These are phyloP conservation scores for Auriculariales sp. DNA, from an alignment of 768 basidiomycete genomes.

Conservation along the genomic window DNA sequence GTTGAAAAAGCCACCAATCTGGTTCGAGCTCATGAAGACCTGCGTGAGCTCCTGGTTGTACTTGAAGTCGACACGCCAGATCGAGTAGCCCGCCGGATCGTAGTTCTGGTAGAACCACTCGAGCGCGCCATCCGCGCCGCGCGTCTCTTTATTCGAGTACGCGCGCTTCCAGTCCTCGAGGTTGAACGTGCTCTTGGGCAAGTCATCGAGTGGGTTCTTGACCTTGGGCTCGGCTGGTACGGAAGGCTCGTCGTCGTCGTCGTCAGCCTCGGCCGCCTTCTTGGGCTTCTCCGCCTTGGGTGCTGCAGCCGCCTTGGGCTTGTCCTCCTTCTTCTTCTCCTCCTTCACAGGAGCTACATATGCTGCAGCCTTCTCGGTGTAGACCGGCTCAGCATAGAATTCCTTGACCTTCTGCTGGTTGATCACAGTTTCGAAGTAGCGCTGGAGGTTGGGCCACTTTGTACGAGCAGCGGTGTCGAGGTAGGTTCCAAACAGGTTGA, in stretches of 20 bases:
- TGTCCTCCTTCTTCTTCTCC: constrained; percentile 30
- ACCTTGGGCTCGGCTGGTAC: constrained; percentile 75
- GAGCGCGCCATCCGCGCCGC: constrained; percentile 61
- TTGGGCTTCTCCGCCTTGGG: constrained; percentile 43
- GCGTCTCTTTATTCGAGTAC: constrained; percentile 97
- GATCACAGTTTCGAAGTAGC: constrained; percentile 74
- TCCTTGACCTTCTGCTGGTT: constrained; percentile 69
- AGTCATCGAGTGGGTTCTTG: constrained; percentile 87
- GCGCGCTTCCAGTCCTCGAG: constrained; percentile 95
- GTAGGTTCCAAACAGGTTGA: constrained; percentile 32
- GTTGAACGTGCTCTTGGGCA: constrained; percentile 80
- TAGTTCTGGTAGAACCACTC: constrained; percentile 98
- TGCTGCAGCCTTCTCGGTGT: constrained; percentile 53
- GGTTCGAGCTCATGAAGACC: constrained; percentile 90
- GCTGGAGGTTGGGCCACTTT: constrained; percentile 62
- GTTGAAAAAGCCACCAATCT: constrained; percentile 89
- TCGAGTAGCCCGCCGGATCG: constrained; percentile 78
- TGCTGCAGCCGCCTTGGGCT: constrained; percentile 18
- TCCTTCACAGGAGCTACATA: constrained; percentile 68
- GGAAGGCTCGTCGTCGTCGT: constrained; percentile 63
- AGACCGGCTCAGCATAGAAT: constrained; percentile 45
- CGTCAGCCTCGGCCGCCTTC: constrained; percentile 37
- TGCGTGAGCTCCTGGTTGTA: constrained; percentile 89
- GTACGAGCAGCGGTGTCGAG: constrained; percentile 54
- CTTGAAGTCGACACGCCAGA: constrained; percentile 92